Base-by-base conservation (phyloP, 2,329 filamentous ascomycete genomes). In the Xylaria arbuscula region DNA sequence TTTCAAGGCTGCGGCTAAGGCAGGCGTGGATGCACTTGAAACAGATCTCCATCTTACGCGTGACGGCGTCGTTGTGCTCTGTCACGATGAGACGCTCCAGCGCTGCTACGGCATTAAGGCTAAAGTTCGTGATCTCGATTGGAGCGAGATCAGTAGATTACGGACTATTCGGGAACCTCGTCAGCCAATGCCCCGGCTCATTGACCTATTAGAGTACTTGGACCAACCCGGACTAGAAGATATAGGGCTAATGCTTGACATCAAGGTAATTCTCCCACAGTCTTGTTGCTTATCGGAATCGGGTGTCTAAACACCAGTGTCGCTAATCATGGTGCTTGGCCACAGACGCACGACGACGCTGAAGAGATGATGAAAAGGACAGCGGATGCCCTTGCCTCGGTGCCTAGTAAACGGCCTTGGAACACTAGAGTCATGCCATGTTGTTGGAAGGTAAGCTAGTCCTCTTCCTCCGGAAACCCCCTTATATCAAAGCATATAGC, bases 11-110 rank as follows among this genome's bases (percentile, higher is more conserved):
- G 94, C 94, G 1, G 86, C 95, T 11, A 62, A 63, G 2, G 83
- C 88, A 38, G 89, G 89, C 19, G 93, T 92, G 0, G 88, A 97
- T 75, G 95, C 92, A 0, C 83, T 98, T 34, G 95, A 98, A 82
- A 97, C 93, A 19, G 95, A 98, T 76, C 80, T 98, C 9, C 94
- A 97, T 78, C 81, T 98, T 40, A 90, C 93, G 15, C 89, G 86
- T 69, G 95, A 98, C 76, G 90, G 91, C 7, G 90, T 97, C 0
- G 92, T 97, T 0, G 93, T 98, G 10, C 82, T 98, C 48, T 93
- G 91, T 54, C 94, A 94, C 88, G 94, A 98, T 77, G 83, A 87
- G 6, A 90, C 88, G 2, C 83, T 98, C 40, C 90, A 92, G 79
- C 88, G 95, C 55, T 97, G 93, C 80, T 98, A 92, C 78, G 94